Evolutionary conservation across 208 protist genomes (phyloP).

Genomic region (Blechomonas ayalai): DNA sequence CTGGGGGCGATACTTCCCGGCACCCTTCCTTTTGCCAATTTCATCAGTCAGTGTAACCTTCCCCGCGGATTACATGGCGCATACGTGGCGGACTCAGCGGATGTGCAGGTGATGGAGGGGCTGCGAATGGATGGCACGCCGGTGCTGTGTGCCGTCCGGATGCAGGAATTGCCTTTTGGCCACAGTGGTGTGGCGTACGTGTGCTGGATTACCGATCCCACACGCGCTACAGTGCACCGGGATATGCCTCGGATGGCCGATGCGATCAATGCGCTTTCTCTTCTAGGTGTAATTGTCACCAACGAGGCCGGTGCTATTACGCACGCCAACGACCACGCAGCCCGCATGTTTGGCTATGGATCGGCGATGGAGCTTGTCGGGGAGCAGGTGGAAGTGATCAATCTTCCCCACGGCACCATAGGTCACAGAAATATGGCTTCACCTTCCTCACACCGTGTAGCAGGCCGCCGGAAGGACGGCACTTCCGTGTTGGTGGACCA

Average conservation of each 20-base stretch:
- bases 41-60: no score
- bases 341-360: constrained; percentile 10
- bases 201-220: background rate
- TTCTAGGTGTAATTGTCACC: constrained; percentile 2
- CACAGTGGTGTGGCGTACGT: constrained; percentile 2
- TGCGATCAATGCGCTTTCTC: background rate
- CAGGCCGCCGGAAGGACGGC: constrained; percentile 5
- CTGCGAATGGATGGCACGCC: constrained; percentile 1
- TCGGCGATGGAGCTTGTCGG: constrained; percentile 7
- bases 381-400: constrained; percentile 10
- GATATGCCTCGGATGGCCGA: background rate
- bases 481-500: constrained; percentile 3
- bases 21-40: no score
- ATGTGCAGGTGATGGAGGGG: background rate
- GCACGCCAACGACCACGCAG: constrained; percentile 4
- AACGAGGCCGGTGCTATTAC: constrained; percentile 3
- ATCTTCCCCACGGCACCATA: constrained; percentile 10
- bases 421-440: constrained; percentile 1
- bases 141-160: background rate
- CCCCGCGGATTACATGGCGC: no score
- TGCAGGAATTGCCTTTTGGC: background rate
- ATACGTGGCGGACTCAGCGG: background rate
- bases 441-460: constrained; percentile 5
- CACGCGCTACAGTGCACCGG: background rate
- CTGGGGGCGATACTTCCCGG: no score